Conservation (phyloP, 2,329 filamentous ascomycete genomes). For the Aspergillus pseudotamarii region DNA sequence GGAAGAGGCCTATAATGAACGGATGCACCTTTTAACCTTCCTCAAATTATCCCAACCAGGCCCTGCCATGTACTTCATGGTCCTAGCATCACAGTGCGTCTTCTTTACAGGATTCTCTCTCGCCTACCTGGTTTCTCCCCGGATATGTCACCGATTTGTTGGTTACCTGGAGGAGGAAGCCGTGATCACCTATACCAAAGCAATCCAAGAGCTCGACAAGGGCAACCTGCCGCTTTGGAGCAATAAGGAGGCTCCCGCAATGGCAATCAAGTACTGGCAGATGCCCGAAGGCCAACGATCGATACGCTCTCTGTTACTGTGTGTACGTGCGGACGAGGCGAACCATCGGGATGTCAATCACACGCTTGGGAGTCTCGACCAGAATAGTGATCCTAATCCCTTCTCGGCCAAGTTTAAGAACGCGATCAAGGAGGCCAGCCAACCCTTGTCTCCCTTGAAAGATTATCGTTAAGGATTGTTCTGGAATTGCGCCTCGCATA, state of each 20-base stretch:
- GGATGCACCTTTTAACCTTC: conserved; percentile 92
- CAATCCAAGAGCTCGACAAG: conserved; percentile 81
- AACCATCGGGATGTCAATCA: conserved; percentile 95
- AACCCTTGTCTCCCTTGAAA: neutral
- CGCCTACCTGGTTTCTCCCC: conserved; percentile 81
- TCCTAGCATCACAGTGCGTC: conserved; percentile 88
- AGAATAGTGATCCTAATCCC: conserved; percentile 86
- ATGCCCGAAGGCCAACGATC: conserved; percentile 82
- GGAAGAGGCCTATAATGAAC: conserved; percentile 88
- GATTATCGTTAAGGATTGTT: neutral
- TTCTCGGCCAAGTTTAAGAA: conserved; percentile 84
- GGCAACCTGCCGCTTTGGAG: conserved; percentile 84
- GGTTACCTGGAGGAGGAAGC: conserved; percentile 98
- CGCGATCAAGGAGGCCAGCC: conserved; percentile 45
- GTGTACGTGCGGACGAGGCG: conserved; percentile 84
- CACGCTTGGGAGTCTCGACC: conserved; percentile 84
- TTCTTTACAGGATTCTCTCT: conserved; percentile 96
- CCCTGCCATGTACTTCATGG: conserved; percentile 88
- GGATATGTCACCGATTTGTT: conserved; percentile 91
- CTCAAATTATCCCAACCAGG: conserved; percentile 87
- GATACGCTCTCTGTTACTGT: conserved; percentile 85
- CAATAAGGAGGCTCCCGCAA: conserved; percentile 77
- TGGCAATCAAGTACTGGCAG: conserved; percentile 89
- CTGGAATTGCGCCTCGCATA: neutral
- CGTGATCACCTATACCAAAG: conserved; percentile 90